A percentile compares a stretch with the other conserved stretches of the same genome.
Evolutionary conservation across 2,329 filamentous ascomycete genomes (phyloP).

Genomic region (Fusarium mangiferae): DNA sequence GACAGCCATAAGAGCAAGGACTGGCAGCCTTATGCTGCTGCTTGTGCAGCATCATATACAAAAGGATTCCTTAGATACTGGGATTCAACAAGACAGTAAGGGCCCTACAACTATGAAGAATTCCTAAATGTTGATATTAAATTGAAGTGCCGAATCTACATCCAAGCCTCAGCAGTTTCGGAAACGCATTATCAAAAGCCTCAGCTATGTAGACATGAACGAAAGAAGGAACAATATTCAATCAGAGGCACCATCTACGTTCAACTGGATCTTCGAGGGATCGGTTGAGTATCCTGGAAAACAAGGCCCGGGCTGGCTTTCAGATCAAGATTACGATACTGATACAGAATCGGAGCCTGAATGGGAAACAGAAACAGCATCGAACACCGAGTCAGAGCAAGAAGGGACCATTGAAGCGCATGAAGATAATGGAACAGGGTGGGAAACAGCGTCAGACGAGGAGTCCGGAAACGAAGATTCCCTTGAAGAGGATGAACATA

Average conservation of each 20-base stretch:
- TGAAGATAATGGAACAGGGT: too few relatives aligned
- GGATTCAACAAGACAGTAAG: background rate
- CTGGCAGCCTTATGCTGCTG: background rate
- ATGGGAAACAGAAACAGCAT: background rate
- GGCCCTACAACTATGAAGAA: background rate
- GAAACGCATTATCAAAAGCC: background rate
- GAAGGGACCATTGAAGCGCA: too few relatives aligned
- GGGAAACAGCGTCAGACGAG: too few relatives aligned
- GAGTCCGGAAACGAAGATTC: rapidly evolving
- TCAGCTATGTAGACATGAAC: background rate
- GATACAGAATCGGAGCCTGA: background rate
- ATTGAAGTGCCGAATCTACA: background rate
- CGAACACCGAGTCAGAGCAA: too few relatives aligned
- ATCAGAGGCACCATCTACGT: background rate
- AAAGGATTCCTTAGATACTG: background rate
- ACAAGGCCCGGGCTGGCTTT: background rate
- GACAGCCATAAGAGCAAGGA: background rate
- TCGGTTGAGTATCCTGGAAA: rapidly evolving
- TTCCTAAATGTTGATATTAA: rapidly evolving
- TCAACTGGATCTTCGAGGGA: background rate
- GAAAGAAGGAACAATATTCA: background rate
- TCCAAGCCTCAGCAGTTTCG: background rate
- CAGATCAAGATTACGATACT: background rate
- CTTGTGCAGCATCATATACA: background rate
- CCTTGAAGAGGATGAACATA: rapidly evolving